Percentiles rank a stretch among this genome's conserved stretches.
Evolutionary conservation across 768 basidiomycete genomes (phyloP).

Genomic region (Mrakia blollopis): DNA sequence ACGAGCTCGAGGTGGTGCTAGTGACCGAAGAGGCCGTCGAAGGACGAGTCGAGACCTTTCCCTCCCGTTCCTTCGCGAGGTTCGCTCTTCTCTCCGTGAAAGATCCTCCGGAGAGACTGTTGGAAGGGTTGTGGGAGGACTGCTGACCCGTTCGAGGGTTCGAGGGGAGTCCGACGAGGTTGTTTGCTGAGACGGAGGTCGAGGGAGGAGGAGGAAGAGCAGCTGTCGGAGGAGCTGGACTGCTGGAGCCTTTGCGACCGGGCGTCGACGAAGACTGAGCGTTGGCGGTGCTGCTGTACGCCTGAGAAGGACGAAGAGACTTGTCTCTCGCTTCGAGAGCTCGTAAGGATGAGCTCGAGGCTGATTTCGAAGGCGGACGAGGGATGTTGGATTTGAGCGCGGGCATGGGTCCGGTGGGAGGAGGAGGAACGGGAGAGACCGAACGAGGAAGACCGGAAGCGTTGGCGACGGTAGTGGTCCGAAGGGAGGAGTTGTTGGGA

Average conservation of each 20-base stretch:
- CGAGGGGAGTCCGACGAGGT: not conserved
- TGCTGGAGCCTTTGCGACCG: too few species aligned
- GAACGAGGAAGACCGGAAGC: not conserved
- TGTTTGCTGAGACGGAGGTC: not conserved
- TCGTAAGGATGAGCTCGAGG: conserved; percentile 3
- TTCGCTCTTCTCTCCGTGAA: conserved; percentile 28
- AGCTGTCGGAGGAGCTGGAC: conserved; percentile 21
- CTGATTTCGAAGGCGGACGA: not conserved
- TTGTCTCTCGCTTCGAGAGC: not conserved
- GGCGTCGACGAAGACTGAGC: conserved; percentile 44
- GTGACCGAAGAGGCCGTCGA: not conserved
- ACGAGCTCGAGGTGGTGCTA: not conserved
- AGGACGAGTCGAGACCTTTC: not conserved
- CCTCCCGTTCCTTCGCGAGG: conserved; percentile 22
- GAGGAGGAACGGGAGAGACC: not conserved
- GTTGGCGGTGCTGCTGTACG: conserved; percentile 3
- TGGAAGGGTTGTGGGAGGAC: conserved; percentile 1
- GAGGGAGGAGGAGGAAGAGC: conserved; percentile 43
- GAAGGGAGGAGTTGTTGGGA: not conserved
- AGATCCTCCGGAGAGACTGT: conserved; percentile 23
- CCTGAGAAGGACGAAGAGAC: not conserved
- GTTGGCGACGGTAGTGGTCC: not conserved
- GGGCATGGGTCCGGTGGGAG: not conserved
- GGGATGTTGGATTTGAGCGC: not conserved
- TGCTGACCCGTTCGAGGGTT: not conserved